Evolutionary conservation across 2,329 filamentous ascomycete genomes (phyloP).

Genomic region (Neopestalotiopsis rosae): DNA sequence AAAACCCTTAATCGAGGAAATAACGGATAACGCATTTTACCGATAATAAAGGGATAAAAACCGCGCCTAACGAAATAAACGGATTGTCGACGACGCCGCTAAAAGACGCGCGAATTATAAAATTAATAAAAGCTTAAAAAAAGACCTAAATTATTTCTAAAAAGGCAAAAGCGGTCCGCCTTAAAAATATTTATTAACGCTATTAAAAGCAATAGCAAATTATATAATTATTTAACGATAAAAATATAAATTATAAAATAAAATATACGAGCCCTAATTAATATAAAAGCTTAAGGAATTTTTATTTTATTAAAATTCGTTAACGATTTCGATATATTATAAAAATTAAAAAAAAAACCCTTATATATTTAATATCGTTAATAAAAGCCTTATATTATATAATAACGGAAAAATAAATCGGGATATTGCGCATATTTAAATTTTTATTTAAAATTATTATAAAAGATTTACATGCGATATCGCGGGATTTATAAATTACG

Average conservation of each 20-base stretch:
- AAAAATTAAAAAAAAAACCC: neutral
- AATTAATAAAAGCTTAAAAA: neutral
- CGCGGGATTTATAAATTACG: too few relatives aligned
- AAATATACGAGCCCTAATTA: neutral
- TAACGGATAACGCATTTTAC: too few relatives aligned
- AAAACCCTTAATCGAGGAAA: too few relatives aligned
- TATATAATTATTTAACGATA: neutral
- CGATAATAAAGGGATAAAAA: too few relatives aligned
- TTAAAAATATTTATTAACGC: neutral
- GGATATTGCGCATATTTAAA: neutral
- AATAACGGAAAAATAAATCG: neutral
- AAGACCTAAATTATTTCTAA: neutral
- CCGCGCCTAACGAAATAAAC: accelerated
- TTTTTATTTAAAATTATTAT: too few relatives aligned
- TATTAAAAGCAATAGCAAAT: neutral
- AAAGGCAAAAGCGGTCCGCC: neutral
- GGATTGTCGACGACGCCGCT: neutral
- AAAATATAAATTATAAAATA: neutral
- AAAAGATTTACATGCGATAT: too few relatives aligned
- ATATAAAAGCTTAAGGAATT: neutral
- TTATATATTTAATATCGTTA: neutral
- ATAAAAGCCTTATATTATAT: constrained; percentile 2
- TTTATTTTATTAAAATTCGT: neutral
- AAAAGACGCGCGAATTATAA: neutral
- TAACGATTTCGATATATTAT: neutral